Base-by-base conservation (phyloP, 2,329 filamentous ascomycete species). In the Chrysosphaeria jannelii region DNA sequence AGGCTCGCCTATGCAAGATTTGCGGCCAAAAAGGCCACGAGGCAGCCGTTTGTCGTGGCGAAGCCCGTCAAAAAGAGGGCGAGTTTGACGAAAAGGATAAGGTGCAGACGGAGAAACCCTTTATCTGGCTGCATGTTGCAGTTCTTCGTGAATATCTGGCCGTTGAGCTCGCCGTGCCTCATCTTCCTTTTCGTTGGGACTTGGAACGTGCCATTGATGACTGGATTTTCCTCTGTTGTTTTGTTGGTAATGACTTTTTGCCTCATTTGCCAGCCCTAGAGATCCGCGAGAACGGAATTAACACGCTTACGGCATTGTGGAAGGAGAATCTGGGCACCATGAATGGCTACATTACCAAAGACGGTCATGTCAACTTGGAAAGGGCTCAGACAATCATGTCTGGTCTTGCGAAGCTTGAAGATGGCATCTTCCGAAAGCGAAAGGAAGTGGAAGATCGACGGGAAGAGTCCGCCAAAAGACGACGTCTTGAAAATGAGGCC, bases 141-240 rank as follows among this genome's bases (percentile, higher is more conserved):
- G 57, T 91, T 24, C 49, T 97, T 26, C 63, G 85, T 36, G 85
- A 97, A 45, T 97, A 97, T 40, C 56, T 97, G 25, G 78, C 70
- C 27, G 68, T 75, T 24, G 85, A 97, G 45, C 63, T 97, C 36
- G 59, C 71, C 36, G 67, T 91, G 16, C 68, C 75, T 10, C 59
- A 65, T 26, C 60, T 90, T 33, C 67, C 68, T 2, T 93, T 93
- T 45, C 60, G 62, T 25, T 93, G 89, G 44, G 78, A 97, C 40
- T 53, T 97, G 21, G 85, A 97, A 45, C 66, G 85, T 32, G 79
- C 79, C 13, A 60, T 93, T 28, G 85, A 93, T 43, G 81, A 93
- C 40, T 93, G 81, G 85, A 76, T 93, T 9, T 93, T 93, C 43
- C 85, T 93, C 65, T 93, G 81, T 47, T 93, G 88, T 48, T 93